These are phyloP conservation scores for Salvia miltiorrhiza DNA, from an alignment of 257 asterid species.

Conservation along the genomic window DNA sequence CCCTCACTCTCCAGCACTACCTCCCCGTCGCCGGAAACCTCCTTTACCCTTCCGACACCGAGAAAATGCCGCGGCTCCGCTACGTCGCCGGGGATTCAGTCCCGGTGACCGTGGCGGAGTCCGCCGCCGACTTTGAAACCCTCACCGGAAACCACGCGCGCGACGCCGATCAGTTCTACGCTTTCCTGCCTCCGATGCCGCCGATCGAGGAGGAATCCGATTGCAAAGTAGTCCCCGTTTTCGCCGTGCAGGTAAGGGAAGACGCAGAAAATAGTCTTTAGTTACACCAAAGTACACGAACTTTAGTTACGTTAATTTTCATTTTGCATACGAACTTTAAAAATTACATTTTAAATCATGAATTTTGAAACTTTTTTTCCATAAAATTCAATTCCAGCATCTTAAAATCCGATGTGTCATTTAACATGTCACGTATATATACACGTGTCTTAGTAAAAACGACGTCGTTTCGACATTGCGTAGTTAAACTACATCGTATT, in stretches of 20 bases:
- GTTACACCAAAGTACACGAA: too few species aligned
- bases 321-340: too few species aligned
- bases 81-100: constrained; percentile 8
- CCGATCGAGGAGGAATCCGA: constrained; percentile 5
- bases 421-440: too few species aligned
- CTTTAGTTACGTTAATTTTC: too few species aligned
- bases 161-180: constrained; percentile 33
- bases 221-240: constrained; percentile 14
- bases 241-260: constrained; percentile 41
- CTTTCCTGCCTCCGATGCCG: constrained; percentile 35
- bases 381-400: too few species aligned
- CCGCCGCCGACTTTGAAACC: constrained; percentile 16
- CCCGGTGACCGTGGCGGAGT: constrained; percentile 18
- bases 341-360: too few species aligned
- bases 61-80: neutral
- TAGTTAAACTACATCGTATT: too few species aligned
- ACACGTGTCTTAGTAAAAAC: too few species aligned
- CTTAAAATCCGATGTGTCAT: too few species aligned
- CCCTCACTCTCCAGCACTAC: constrained; percentile 45
- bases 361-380: too few species aligned
- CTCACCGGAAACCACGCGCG: constrained; percentile 28
- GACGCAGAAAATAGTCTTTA: too few species aligned
- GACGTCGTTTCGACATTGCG: too few species aligned
- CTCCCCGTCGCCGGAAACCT: constrained; percentile 34
- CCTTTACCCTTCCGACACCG: neutral